Evolutionary conservation across 108 stramenopile species (phyloP).

Genomic region (Stephanodiscus minutulus): DNA sequence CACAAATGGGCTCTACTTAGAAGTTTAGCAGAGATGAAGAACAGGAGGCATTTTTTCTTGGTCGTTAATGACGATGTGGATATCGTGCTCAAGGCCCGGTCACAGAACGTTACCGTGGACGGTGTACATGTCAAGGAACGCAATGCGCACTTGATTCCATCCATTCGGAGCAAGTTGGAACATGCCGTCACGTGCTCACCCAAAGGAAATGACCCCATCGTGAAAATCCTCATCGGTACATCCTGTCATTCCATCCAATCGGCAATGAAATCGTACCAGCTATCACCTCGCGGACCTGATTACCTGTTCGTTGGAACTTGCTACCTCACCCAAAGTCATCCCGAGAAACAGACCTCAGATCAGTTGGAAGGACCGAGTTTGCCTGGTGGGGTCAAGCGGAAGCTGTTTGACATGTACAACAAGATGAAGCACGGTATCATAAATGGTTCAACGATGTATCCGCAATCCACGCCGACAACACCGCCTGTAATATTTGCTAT

Average conservation of each 20-base stretch:
- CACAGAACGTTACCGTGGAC: conserved; percentile 41
- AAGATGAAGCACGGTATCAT: not conserved
- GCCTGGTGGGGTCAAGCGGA: conserved; percentile 56
- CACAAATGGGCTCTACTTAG: conserved; percentile 41
- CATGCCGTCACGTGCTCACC: not conserved
- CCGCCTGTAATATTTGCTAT: conserved; percentile 70
- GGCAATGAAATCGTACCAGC: conserved; percentile 40
- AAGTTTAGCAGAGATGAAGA: conserved; percentile 33
- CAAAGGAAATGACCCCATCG: conserved; percentile 4
- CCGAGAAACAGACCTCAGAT: conserved; percentile 63
- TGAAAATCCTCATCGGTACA: conserved; percentile 63
- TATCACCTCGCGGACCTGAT: conserved; percentile 48
- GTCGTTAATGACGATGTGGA: conserved; percentile 72
- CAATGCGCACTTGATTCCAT: conserved; percentile 56
- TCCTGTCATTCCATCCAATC: conserved; percentile 70
- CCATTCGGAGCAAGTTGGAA: conserved; percentile 49
- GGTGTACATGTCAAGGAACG: conserved; percentile 84
- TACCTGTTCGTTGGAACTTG: conserved; percentile 88
- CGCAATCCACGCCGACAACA: not conserved
- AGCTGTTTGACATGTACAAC: conserved; percentile 21
- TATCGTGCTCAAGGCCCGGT: conserved; percentile 36
- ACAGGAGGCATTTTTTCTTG: conserved; percentile 35
- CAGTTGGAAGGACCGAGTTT: conserved; percentile 75
- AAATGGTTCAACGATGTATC: not conserved
- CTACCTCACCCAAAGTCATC: conserved; percentile 71